Base-by-base conservation (phyloP, 805 yeast genomes). In the Myxozyma geophila region DNA sequence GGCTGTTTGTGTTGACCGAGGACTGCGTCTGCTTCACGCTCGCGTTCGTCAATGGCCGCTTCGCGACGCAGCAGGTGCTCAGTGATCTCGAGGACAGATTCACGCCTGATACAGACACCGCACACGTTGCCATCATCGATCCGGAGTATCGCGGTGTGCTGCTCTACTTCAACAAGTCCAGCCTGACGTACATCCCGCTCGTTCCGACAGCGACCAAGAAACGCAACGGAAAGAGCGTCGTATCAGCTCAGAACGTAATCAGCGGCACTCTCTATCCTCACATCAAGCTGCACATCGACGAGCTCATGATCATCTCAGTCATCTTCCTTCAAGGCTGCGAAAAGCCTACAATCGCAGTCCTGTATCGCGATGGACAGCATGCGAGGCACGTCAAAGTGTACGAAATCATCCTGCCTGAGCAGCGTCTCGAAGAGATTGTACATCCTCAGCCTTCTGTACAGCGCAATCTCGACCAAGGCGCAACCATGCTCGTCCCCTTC, bases 1-100 rank as follows among this genome's bases (percentile, higher is more conserved):
- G 63, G 67, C 51, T 66, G 6, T 66, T 66, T 54, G 69, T 66
- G n/a, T 46, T 60, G 12, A 57, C 62, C 4, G 69, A 66, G 35
- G 61, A 56, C 56, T 41, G 60, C 47, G 36, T 51, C 23, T 47
- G 62, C 51, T 66, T 66, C 37, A 55, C 68, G 15, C 49, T 64
- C 36, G 51, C 52, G 5, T 23, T 13, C 17, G 50, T 35, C 39
- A 49, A 59, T 44, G 64, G 62, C 28, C 40, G 46, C 19, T 54
- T 66, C 17, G 60, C 40, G 12, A 66, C 69, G 23, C 40, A 49
- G 37, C 64, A 62, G 48, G 52, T 54, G 21, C 46, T 64, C 39
- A 50, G 33, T 9, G 67, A 56, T 36, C n/a, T 66, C 41, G 69
- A 54, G 40, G 69, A 66, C 51, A 60, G 59, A 40, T 51, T 62